Percentiles rank a stretch among this genome's conserved stretches.
phyloP scores from a whole-genome alignment of 2,329 filamentous ascomycete species.

The Diaporthe sp. region DNA sequence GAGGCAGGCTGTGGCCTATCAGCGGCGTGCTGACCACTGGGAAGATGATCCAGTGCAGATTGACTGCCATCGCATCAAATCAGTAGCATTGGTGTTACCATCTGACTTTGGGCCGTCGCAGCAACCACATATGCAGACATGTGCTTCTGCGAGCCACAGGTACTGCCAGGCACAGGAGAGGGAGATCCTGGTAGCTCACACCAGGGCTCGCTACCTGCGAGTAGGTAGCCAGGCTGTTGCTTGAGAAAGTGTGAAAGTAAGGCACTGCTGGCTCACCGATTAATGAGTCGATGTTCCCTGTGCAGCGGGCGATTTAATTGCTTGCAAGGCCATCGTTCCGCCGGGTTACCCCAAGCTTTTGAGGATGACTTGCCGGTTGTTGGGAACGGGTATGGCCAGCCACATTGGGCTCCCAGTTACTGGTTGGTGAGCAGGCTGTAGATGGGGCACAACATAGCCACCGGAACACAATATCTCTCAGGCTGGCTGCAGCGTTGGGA shows the following conservation, averaged over 20 bases:
- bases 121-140: background rate
- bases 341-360: background rate
- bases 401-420: background rate
- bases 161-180: background rate
- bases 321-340: background rate
- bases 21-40: background rate
- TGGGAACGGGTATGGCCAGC: background rate
- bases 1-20: background rate
- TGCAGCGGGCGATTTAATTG: background rate
- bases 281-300: background rate
- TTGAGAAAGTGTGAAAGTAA: background rate
- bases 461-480: background rate
- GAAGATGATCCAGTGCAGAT: background rate
- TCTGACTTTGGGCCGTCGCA: background rate
- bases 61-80: background rate
- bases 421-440: background rate
- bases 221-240: background rate
- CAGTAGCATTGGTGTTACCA: background rate
- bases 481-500: conserved; percentile 27
- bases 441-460: background rate
- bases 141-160: background rate
- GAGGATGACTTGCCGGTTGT: background rate
- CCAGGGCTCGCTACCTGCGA: no score
- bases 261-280: background rate
- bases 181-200: background rate